Evolutionary conservation across 441 rosid genomes (phyloP), one percentile per base, ranked within the genome.

Genomic region (Croton laevigatus): DNA sequence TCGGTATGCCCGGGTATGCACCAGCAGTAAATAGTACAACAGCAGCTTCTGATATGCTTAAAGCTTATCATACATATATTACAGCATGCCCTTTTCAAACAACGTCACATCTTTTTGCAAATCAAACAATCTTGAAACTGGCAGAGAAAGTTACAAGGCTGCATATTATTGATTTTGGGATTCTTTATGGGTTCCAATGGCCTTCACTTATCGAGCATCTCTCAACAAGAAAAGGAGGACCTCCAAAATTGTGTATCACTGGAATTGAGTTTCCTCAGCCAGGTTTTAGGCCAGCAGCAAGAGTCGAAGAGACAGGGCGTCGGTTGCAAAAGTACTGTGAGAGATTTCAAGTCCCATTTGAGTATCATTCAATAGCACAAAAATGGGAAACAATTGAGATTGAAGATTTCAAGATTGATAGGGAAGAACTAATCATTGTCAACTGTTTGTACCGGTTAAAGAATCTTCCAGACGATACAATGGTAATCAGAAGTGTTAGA

Each of bases 101-200:
- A 72, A 61, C 76, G 62, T 59, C 79, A 14, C 22, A 10, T 48
- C 32, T 81, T 77, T 80, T 83, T 23, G 84, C 96, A 13, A 92
- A 85, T 76, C 75, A 73, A 57, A 87, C 86, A 19, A 89, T 95
- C 63, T 2, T 79, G 70, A 81, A 84, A 59, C 80, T 77, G 20
- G 83, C 93, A 7, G 79, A 84, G 66, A 85, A 84, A 49, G 87
- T 85, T 27, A 79, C 80, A 0, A 81, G 83, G 45, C 82, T 95
- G 6, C 98, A 91, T 83, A 87, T 95, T 37, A 82, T 95, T 67
- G 97, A 95, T 75, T 91, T 95, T 19, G 99, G 99, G 17, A 85
- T 95, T 69, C 87, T 85, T 52, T 95, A 95, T 69, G 99, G 99
- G 14, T 95, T 88, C 71, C 99, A 95, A 45, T 95, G 98, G 99